Base-by-base conservation (phyloP, 345 rosid genomes). In the Camelina neglecta region DNA sequence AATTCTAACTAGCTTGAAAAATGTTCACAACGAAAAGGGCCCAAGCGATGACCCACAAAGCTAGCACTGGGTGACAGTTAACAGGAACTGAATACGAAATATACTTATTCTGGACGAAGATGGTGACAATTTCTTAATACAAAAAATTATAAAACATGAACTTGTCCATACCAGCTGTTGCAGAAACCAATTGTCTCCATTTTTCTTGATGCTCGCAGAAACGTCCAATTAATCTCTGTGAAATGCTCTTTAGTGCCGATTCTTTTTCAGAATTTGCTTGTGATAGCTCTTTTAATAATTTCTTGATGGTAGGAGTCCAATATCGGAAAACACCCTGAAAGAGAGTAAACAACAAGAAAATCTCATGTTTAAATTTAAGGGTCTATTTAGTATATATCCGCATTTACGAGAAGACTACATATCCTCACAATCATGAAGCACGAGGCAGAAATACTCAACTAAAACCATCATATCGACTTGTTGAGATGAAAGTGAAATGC, bases 221-320 rank as follows among this genome's bases (percentile, higher is more conserved):
- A 60, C 69, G 83, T 68, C 80, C 85, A 65, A 94, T 83, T 74
- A 94, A 79, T 83, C 93, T 88, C 57, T 87, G 92, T 74, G 85
- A 87, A 80, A 94, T 94, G 80, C 78, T 87, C 83, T 86, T 94
- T 74, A 95, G 82, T 18, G 92, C 79, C 1, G 82, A 69, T 76
- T 92, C 98, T 80, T 89, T 90, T 71, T 89, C 97, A 78, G 90
- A 82, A 84, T 87, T 92, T 78, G 96, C 90, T 79, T 87, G 89
- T 49, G 96, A 83, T 53, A 88, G 90, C 80, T 87, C 91, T 69
- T 77, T 86, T 61, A 90, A 44, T 65, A 80, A 71, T 79, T 85
- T 87, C 86, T 90, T 95, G 75, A 89, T 90, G 66, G 76, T 82
- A 55, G 97, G 96, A 82, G 86, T 88, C 97, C 97, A 95, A 79